Percentiles rank a stretch among this genome's conserved stretches.
phyloP scores from a whole-genome alignment of 257 asterid species.

The Ehretia macrophylla region DNA sequence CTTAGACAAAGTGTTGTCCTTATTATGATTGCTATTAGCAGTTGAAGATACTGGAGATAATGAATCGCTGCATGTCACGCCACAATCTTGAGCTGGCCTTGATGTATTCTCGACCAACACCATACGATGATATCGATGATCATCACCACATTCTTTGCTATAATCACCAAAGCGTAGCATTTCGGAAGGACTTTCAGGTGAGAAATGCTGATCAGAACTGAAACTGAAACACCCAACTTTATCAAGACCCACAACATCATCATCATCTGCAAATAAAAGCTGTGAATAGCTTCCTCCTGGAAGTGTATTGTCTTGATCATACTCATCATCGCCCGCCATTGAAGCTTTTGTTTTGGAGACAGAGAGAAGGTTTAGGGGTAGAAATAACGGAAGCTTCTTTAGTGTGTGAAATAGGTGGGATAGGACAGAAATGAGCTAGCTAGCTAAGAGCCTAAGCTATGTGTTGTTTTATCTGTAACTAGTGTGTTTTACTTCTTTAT shows the following conservation, averaged over 20 bases:
- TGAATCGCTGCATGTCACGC: constrained; percentile 42
- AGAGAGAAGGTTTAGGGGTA: too few species aligned
- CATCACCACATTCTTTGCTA: not conserved
- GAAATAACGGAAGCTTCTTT: too few species aligned
- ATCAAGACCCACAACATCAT: constrained; percentile 31
- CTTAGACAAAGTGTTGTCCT: constrained; percentile 17
- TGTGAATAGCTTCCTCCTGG: constrained; percentile 47
- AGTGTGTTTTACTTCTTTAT: too few species aligned
- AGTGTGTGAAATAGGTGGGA: too few species aligned
- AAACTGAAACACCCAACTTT: constrained; percentile 4
- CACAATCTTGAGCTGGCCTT: constrained; percentile 29
- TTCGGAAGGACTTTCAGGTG: constrained; percentile 29
- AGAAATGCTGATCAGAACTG: constrained; percentile 22
- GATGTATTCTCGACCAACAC: too few species aligned
- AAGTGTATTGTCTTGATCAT: constrained; percentile 26
- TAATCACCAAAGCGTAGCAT: constrained; percentile 70
- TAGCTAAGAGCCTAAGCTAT: too few species aligned
- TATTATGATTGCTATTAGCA: not conserved
- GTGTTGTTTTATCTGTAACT: constrained; percentile 10
- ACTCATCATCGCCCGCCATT: constrained; percentile 46
- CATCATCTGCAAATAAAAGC: constrained; percentile 47
- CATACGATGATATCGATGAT: too few species aligned
- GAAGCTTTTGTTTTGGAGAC: not conserved
- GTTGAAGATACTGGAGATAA: constrained; percentile 3
- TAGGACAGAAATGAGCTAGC: too few species aligned